Conservation (phyloP, 73 alveolate genomes). For the Halteria grandinella region DNA sequence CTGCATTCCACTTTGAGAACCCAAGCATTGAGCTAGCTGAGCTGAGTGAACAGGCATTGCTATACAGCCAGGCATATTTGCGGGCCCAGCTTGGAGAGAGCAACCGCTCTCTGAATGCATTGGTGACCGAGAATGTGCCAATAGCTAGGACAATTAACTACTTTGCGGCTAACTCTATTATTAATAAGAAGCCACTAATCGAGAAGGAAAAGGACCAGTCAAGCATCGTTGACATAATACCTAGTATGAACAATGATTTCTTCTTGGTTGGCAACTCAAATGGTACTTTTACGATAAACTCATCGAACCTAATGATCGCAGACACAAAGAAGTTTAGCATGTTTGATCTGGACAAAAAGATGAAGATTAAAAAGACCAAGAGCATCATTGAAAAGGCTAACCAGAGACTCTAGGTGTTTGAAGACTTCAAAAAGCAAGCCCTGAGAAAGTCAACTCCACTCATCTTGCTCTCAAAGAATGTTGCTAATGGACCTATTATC, state of each 20-base stretch:
- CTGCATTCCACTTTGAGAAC: constrained; percentile 6
- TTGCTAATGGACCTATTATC: too few species aligned
- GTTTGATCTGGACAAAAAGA: background rate
- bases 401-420: background rate
- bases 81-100: background rate
- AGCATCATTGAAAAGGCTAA: background rate
- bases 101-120: constrained; percentile 11
- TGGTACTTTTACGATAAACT: background rate
- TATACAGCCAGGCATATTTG: background rate
- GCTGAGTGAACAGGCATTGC: background rate
- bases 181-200: too few species aligned
- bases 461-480: too few species aligned
- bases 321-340: too few species aligned
- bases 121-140: constrained; percentile 6
- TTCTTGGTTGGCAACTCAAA: background rate
- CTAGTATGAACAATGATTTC: constrained; percentile 10
- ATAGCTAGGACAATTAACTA: constrained; percentile 4
- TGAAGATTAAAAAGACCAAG: background rate
- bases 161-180: constrained; percentile 17
- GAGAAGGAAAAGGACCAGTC: background rate
- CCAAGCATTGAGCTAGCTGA: constrained; percentile 4
- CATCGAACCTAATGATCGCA: background rate
- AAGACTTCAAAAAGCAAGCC: constrained; percentile 4
- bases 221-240: background rate
- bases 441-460: too few species aligned